Percentiles rank a stretch among this genome's conserved stretches.
Conservation (phyloP, 2,329 filamentous ascomycete species). For the Phoma herbarum region DNA sequence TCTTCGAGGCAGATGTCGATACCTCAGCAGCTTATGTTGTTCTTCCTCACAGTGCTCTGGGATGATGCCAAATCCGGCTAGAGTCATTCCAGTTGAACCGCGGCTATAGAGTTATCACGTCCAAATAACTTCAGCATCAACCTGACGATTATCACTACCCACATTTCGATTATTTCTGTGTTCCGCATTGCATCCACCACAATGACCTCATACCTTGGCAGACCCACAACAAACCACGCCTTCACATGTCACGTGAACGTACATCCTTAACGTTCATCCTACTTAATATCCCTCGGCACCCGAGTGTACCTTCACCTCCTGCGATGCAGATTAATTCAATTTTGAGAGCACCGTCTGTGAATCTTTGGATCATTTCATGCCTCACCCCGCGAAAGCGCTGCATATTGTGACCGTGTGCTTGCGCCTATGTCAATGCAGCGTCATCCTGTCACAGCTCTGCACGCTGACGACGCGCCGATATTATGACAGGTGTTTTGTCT, state of each 20-base stretch:
- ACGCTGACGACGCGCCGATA: background rate
- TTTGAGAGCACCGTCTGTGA: background rate
- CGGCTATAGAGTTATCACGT: background rate
- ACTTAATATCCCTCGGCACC: no score
- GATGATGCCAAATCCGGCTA: background rate
- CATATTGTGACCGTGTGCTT: no score
- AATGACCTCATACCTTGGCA: constrained; percentile 17
- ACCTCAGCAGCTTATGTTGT: background rate
- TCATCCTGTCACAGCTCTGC: background rate
- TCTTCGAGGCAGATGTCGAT: background rate
- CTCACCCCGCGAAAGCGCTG: background rate
- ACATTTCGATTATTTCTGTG: background rate
- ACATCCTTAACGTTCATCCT: background rate
- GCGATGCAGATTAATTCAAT: background rate
- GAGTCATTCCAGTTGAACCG: background rate
- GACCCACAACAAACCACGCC: constrained; percentile 2
- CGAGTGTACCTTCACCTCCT: background rate
- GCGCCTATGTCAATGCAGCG: background rate
- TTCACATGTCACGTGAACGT: constrained; percentile 1
- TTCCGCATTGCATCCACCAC: background rate
- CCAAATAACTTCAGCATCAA: background rate
- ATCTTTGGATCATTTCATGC: background rate
- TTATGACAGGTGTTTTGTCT: background rate
- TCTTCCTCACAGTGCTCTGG: background rate
- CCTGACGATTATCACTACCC: background rate